Evolutionary conservation across 1,139 yeast species (phyloP).

Genomic region (Magnusiomyces paraingens): DNA sequence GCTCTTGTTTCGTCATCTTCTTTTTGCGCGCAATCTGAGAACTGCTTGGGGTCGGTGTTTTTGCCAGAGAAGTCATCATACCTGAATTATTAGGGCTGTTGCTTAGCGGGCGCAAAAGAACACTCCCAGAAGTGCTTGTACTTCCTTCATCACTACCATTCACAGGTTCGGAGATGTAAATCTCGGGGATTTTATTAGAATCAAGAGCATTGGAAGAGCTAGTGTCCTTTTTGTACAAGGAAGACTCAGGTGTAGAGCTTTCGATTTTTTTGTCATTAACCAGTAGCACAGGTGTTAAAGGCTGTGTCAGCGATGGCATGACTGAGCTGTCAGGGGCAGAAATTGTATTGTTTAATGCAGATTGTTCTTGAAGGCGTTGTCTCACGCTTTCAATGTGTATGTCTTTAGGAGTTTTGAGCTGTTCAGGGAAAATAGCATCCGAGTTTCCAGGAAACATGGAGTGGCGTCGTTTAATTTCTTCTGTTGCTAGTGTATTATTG

Average conservation of each 20-base stretch:
- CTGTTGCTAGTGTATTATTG: background rate
- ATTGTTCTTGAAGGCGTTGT: background rate
- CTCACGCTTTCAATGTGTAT: background rate
- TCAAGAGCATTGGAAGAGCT: slow-evolving; percentile 19
- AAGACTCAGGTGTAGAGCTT: too few relatives aligned
- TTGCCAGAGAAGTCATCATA: background rate
- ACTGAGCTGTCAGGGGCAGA: background rate
- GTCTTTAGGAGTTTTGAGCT: background rate
- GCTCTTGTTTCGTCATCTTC: background rate
- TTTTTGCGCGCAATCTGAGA: background rate
- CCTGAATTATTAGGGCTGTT: slow-evolving; percentile 1
- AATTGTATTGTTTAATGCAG: background rate
- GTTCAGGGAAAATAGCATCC: background rate
- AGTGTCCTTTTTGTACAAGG: too few relatives aligned
- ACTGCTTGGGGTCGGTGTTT: slow-evolving; percentile 16
- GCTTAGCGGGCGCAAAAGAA: too few relatives aligned
- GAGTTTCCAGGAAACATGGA: background rate
- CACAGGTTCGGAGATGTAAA: slow-evolving; percentile 6
- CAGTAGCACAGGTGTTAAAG: background rate
- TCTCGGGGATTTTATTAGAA: slow-evolving; percentile 25
- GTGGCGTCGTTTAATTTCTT: background rate
- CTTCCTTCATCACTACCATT: slow-evolving; percentile 5
- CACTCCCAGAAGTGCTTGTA: slow-evolving; percentile 15
- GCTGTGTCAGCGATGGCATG: background rate
- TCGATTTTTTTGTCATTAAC: background rate